phyloP scores from a whole-genome alignment of 2,329 filamentous ascomycete genomes.

The Neurospora sp. region DNA sequence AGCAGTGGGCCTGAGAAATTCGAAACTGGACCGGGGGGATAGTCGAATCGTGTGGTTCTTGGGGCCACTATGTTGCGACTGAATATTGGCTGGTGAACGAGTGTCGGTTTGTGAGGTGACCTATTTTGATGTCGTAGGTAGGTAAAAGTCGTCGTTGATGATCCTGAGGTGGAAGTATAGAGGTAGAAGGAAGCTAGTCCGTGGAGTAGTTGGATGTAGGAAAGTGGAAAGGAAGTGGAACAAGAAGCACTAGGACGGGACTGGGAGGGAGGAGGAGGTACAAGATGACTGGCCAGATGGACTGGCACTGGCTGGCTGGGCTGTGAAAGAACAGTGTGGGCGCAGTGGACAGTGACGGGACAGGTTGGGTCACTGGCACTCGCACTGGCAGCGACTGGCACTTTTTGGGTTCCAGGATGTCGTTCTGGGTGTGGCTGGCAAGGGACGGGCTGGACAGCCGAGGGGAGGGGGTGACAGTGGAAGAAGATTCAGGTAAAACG shows the following conservation, averaged over 20 bases:
- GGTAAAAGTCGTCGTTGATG: background rate
- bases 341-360: constrained; percentile 2
- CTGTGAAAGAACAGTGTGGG: background rate
- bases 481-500: constrained; percentile 7
- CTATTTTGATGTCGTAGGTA: background rate
- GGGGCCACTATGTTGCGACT: background rate
- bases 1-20: background rate
- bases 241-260: background rate
- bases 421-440: background rate
- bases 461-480: constrained; percentile 6
- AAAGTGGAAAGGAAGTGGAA: background rate
- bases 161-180: background rate
- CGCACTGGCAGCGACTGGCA: background rate
- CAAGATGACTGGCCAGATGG: constrained; percentile 10
- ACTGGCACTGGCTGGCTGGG: background rate
- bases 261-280: constrained; percentile 5
- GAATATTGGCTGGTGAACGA: background rate
- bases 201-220: background rate
- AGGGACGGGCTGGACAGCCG: constrained; percentile 7
- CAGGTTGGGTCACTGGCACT: background rate
- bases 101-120: background rate
- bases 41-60: background rate
- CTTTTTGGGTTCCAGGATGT: background rate
- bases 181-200: background rate
- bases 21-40: background rate